phyloP scores from a whole-genome alignment of 352 stramenopile species.

The Pythium phragmiticola region DNA sequence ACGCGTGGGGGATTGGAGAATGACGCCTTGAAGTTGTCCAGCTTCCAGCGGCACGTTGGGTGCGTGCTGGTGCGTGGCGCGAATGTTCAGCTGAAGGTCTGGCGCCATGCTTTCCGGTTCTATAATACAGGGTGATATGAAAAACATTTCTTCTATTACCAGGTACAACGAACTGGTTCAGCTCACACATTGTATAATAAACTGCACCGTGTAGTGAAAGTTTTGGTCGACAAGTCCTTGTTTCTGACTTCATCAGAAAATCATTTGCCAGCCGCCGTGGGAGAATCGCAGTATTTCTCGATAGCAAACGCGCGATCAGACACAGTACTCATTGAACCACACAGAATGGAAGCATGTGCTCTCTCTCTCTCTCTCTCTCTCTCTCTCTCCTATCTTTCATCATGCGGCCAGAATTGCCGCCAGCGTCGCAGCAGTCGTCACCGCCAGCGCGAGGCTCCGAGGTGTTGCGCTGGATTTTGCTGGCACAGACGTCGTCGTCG shows the following conservation, averaged over 20 bases:
- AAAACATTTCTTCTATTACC: neutral
- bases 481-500: neutral
- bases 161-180: neutral
- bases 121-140: neutral
- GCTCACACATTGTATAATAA: neutral
- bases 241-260: no score
- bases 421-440: neutral
- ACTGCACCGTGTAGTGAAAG: neutral
- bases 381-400: neutral
- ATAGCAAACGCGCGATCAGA: no score
- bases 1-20: neutral
- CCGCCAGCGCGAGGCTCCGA: neutral
- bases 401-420: neutral
- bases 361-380: neutral
- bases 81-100: constrained; percentile 16
- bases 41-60: neutral
- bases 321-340: neutral
- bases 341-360: neutral
- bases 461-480: neutral
- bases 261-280: no score
- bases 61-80: neutral
- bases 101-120: neutral
- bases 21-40: neutral
- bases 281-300: no score
- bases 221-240: no score